A percentile compares a stretch with the other conserved stretches of the same genome.
Conservation (phyloP, 257 asterid genomes). For the Phtheirospermum japonicum region DNA sequence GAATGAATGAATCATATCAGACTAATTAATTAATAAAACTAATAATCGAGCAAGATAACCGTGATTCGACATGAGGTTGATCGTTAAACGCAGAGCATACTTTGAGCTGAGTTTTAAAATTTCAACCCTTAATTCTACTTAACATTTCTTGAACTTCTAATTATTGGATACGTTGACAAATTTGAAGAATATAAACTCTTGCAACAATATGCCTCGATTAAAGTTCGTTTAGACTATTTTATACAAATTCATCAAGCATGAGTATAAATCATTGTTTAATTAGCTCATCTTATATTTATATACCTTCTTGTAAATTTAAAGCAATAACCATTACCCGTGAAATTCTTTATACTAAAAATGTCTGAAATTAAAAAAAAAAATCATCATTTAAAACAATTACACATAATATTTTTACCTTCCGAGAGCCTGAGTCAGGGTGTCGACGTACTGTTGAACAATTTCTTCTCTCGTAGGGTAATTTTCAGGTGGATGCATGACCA, state of each 20-base stretch:
- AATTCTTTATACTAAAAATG: background rate
- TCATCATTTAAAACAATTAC: no score
- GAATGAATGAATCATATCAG: background rate
- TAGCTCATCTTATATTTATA: no score
- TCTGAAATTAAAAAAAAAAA: background rate
- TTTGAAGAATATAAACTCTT: no score
- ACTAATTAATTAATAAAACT: background rate
- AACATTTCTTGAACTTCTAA: no score
- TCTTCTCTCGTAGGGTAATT: slow-evolving; percentile 39
- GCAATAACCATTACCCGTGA: background rate
- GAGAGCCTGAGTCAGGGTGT: slow-evolving; percentile 36
- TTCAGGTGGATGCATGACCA: slow-evolving; percentile 42
- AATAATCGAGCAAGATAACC: background rate
- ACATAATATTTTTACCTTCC: slow-evolving; percentile 31
- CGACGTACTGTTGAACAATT: slow-evolving; percentile 31
- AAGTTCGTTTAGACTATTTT: no score
- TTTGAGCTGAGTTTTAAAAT: background rate
- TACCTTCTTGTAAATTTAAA: background rate
- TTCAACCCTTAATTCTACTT: no score
- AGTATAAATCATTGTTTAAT: no score
- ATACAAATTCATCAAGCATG: no score
- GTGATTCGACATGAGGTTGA: no score
- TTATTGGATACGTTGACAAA: no score
- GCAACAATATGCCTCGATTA: no score
- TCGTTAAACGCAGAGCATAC: no score